Conservation (phyloP, 75 land plant genomes). For the Selaginella moellendorffii region DNA sequence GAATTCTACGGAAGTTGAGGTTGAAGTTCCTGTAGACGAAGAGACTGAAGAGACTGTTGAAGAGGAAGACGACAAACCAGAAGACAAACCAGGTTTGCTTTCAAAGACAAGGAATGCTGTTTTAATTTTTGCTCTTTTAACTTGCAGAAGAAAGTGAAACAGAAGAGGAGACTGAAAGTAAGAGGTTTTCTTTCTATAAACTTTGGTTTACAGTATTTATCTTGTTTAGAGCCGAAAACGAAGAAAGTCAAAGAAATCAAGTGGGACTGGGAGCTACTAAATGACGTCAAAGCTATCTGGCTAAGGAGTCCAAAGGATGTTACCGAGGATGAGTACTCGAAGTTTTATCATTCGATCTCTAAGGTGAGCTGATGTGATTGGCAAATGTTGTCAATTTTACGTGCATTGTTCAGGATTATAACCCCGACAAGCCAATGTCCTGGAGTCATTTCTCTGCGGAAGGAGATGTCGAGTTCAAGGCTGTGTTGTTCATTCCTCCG, state of each 20-base stretch:
- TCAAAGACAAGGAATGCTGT: no score
- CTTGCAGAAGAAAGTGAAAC: not conserved
- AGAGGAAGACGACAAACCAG: slow-evolving; percentile 45
- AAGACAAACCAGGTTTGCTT: no score
- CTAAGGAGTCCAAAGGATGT: slow-evolving; percentile 88
- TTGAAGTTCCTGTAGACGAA: slow-evolving; percentile 78
- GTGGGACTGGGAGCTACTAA: slow-evolving; percentile 84
- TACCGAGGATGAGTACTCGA: slow-evolving; percentile 85
- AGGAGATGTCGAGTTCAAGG: slow-evolving; percentile 99
- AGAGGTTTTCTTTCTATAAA: no score
- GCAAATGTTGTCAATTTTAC: not conserved
- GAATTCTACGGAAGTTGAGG: slow-evolving; percentile 81
- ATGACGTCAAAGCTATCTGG: slow-evolving; percentile 95
- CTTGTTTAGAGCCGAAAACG: slow-evolving; percentile 45
- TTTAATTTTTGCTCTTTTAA: no score
- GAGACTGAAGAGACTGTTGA: slow-evolving; percentile 32
- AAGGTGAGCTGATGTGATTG: slow-evolving; percentile 42
- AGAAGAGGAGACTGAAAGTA: not conserved
- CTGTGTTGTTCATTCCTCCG: slow-evolving; percentile 82
- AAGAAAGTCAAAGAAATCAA: slow-evolving; percentile 67
- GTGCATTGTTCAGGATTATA: slow-evolving; percentile 46
- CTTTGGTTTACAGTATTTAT: no score
- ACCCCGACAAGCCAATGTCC: slow-evolving; percentile 70
- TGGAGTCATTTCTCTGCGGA: slow-evolving; percentile 94
- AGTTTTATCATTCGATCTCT: slow-evolving; percentile 72